A percentile compares a stretch with the other conserved stretches of the same genome.
These are phyloP conservation scores for Elongisporangium anandrum DNA, from an alignment of 352 stramenopile genomes.

Conservation along the genomic window DNA sequence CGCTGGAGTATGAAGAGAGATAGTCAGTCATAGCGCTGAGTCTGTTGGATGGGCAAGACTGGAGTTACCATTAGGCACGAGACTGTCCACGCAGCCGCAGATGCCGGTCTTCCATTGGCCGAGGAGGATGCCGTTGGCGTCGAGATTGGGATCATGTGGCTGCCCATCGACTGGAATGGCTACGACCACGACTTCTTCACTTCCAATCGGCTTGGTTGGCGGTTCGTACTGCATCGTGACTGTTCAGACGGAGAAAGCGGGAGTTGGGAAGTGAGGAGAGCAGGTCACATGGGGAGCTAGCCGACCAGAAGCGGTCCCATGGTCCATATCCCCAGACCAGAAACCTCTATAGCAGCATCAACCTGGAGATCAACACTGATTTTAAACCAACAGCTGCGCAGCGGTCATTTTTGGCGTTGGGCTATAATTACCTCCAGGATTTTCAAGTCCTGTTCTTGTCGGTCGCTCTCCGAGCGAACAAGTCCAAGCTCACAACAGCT, in stretches of 20 bases:
- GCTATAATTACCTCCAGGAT: not conserved
- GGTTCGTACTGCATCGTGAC: slow-evolving; percentile 50
- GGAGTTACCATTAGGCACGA: slow-evolving; percentile 27
- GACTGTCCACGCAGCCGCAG: slow-evolving; percentile 23
- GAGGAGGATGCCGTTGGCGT: slow-evolving; percentile 34
- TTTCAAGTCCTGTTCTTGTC: not conserved
- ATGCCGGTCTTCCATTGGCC: slow-evolving; percentile 33
- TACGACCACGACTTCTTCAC: not conserved
- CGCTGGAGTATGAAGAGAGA: slow-evolving; percentile 4
- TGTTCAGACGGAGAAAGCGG: not conserved
- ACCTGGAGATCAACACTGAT: too few species aligned
- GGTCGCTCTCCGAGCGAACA: not conserved
- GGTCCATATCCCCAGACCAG: not conserved
- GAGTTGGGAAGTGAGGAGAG: not conserved
- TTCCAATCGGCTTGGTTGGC: slow-evolving; percentile 30
- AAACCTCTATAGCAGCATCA: not conserved
- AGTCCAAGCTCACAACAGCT: not conserved
- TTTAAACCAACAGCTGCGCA: too few species aligned
- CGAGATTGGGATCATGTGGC: not conserved
- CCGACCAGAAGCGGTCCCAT: not conserved
- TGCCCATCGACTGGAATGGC: not conserved
- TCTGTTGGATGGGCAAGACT: not conserved
- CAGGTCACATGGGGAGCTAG: not conserved
- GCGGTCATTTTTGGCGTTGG: not conserved
- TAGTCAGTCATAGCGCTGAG: slow-evolving; percentile 1